These are phyloP conservation scores for Ceratocystis albifundus DNA, from an alignment of 2,329 filamentous ascomycete genomes.

Conservation along the genomic window DNA sequence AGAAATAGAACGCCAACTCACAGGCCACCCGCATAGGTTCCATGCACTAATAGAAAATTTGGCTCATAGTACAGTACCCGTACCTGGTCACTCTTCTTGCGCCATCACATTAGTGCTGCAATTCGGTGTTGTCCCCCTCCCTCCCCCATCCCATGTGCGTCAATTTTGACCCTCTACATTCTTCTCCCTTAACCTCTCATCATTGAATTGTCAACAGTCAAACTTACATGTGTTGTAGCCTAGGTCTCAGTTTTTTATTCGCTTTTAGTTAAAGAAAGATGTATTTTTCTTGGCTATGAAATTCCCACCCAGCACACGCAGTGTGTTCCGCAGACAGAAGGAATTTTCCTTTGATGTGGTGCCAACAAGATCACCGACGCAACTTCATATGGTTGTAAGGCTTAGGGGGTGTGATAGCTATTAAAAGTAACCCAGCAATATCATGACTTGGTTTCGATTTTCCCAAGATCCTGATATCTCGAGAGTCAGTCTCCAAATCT, in stretches of 20 bases:
- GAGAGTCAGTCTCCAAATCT: background rate
- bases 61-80: background rate
- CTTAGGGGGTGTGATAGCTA: background rate
- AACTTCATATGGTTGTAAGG: background rate
- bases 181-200: background rate
- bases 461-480: background rate
- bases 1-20: background rate
- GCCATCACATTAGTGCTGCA: no score
- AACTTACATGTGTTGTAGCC: background rate
- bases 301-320: background rate
- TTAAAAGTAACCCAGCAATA: background rate
- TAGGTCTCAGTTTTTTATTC: background rate
- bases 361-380: background rate
- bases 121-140: background rate
- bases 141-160: background rate
- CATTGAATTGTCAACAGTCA: background rate
- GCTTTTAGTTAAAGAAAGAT: background rate
- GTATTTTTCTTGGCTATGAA: background rate
- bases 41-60: background rate
- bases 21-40: background rate
- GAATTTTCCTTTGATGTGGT: background rate
- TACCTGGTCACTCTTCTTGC: background rate
- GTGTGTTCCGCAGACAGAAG: background rate
- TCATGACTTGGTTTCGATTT: background rate
- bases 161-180: background rate